Base-by-base conservation (phyloP, 345 rosid genomes). In the Microthlaspi erraticum region DNA sequence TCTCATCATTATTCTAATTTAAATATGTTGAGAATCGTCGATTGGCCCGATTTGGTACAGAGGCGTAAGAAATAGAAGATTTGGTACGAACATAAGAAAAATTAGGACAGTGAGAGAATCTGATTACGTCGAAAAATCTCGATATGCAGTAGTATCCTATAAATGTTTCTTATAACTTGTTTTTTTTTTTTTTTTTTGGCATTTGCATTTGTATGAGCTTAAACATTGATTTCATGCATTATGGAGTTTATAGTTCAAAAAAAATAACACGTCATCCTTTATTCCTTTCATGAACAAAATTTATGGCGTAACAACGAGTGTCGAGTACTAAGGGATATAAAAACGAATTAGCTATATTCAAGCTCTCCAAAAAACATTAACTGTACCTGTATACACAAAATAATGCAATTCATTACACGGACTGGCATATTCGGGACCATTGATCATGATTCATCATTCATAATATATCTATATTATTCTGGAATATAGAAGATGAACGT, bases 381-480 rank as follows among this genome's bases (percentile, higher is more conserved):
- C 1, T 5, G 29, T 39, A n/a, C n/a, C n/a, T 10, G 33, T 39
- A 71, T 19, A 33, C 11, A 32, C 43, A 50, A 14, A 45, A 49
- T 7, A 64, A 10, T 48, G 12, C 66, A 65, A 31, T 56, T 56
- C 71, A 57, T 31, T 64, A 56, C 45, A 73, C 13, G 38, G 77
- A 32, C 67, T 61, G 66, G 62, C 78, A 66, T 66, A 42, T 7
- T 49, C 54, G 61, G 72, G 72, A 74, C 72, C 73, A 66, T 39
- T 46, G 23, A 32, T 33, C 10, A 50, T 41, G 46, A 42, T n/a
- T n/a, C n/a, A n/a, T n/a, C n/a, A n/a, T n/a, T 33, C 10, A 50
- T 41, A 39, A 42, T 41, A 39, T 19, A 43, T 42, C 38, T 58
- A 41, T 14, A 20, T 14, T 43, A 44, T 60, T 62, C 78, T 59